Base-by-base conservation (phyloP, 352 stramenopile genomes). In the Phytophthora podocarpi region DNA sequence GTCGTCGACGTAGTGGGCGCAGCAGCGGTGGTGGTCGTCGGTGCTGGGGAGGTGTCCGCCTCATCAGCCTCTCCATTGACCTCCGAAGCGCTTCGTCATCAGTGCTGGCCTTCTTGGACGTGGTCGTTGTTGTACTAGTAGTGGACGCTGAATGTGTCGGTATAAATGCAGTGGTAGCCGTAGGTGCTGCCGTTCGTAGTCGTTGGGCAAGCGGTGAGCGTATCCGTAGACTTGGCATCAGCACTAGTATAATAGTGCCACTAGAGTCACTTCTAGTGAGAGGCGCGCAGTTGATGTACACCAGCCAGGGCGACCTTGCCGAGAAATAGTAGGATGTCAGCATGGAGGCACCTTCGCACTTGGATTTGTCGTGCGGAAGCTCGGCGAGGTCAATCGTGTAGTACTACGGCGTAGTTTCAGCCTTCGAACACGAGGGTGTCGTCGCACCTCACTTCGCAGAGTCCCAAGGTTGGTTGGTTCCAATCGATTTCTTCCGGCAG, bases 371-470 rank as follows among this genome's bases (percentile, higher is more conserved):
- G 48, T 79, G 79, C 4, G 75, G 70, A 2, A 87, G 70, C 37
- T 64, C 61, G 20, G 66, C 72, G 5, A 67, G 63, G 18, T 67
- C 68, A 8, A 13, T 46, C 0, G 70, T 55, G 48, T 73, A 78
- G 64, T 82, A n/a, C 66, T 2, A 69, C 50, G 9, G 70, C 63
- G 24, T 74, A 87, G 72, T 87, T 78, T 34, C 77, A 73, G 54
- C 84, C 60, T 18, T 74, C 59, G 51, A 80, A 87, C 21, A 73
- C 72, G 7, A 75, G 32, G 4, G 62, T 59, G 55, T 85, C 54
- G 36, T 85, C 78, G 46, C 75, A 87, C 72, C 75, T 85, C 35
- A 85, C 50, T 24, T 87, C 78, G 23, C 78, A 83, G 6, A 75
- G 78, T 16, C 75, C 78, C 18, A 59, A 34, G 13, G 72, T 78